Evolutionary conservation across 306 rosid species (phyloP).

Genomic region (Cucurbita ficifolia): DNA sequence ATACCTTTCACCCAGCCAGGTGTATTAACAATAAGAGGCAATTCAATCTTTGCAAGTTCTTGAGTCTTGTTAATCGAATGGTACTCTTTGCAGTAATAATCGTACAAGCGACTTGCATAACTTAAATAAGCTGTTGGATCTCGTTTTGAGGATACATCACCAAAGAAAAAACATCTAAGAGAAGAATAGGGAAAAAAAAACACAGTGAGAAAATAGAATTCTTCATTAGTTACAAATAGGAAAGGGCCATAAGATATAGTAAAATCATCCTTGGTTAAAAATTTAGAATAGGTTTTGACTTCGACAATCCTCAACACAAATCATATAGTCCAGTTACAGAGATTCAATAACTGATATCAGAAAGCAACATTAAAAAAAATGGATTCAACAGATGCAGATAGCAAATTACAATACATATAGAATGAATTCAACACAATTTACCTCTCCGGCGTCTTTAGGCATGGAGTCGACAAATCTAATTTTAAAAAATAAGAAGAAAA

Average conservation of each 20-base stretch:
- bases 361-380: neutral
- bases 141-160: constrained; percentile 64
- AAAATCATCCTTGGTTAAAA: no score
- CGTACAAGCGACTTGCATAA: constrained; percentile 32
- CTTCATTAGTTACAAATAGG: neutral
- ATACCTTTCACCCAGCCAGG: constrained; percentile 97
- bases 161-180: constrained; percentile 72
- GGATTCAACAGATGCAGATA: neutral
- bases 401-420: neutral
- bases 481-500: neutral
- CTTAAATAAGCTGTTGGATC: constrained; percentile 50
- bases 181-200: neutral
- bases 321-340: neutral
- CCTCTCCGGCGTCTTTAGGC: constrained; percentile 84
- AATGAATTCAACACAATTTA: constrained; percentile 15
- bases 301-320: neutral
- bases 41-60: constrained; percentile 20
- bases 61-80: constrained; percentile 15
- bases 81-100: constrained; percentile 43
- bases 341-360: neutral
- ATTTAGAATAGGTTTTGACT: neutral
- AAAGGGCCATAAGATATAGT: no score
- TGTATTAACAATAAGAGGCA: constrained; percentile 82
- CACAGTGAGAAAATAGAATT: neutral
- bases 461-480: constrained; percentile 67